These are phyloP conservation scores for Viridothelium virens DNA, from an alignment of 495 filamentous ascomycete species.

Conservation along the genomic window DNA sequence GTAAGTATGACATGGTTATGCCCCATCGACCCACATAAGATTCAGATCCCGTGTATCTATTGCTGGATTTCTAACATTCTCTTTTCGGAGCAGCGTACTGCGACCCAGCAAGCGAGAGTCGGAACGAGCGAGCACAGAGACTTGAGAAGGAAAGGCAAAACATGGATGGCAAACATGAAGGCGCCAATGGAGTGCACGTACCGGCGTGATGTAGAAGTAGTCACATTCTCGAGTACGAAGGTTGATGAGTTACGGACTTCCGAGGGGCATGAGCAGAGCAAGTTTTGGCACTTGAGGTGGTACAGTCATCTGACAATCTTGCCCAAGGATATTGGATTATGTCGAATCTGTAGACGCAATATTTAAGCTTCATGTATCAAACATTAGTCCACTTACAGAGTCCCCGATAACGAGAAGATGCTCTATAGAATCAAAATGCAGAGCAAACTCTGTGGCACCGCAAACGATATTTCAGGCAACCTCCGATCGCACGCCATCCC, in stretches of 20 bases:
- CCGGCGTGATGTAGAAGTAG: background rate
- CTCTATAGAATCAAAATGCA: no score
- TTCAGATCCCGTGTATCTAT: background rate
- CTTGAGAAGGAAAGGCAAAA: constrained; percentile 9
- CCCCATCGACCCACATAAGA: background rate
- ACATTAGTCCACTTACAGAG: no score
- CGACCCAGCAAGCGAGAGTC: constrained; percentile 44
- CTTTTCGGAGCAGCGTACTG: constrained; percentile 37
- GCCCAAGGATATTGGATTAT: no score
- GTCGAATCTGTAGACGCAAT: no score
- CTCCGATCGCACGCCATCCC: constrained; percentile 8
- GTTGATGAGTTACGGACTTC: no score
- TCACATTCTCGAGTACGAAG: background rate
- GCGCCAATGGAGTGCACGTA: background rate
- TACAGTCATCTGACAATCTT: no score
- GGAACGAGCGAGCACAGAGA: constrained; percentile 32
- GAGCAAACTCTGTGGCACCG: no score
- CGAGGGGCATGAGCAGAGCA: no score
- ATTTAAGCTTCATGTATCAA: no score
- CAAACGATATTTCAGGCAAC: no score
- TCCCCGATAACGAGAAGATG: no score
- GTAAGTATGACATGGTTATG: constrained; percentile 30
- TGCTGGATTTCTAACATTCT: background rate
- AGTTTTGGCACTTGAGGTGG: no score
- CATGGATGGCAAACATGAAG: background rate